A percentile compares a stretch with the other conserved stretches of the same genome.
Evolutionary conservation across 179 eudicot genomes (phyloP).

Genomic region (Beta lomatogona): DNA sequence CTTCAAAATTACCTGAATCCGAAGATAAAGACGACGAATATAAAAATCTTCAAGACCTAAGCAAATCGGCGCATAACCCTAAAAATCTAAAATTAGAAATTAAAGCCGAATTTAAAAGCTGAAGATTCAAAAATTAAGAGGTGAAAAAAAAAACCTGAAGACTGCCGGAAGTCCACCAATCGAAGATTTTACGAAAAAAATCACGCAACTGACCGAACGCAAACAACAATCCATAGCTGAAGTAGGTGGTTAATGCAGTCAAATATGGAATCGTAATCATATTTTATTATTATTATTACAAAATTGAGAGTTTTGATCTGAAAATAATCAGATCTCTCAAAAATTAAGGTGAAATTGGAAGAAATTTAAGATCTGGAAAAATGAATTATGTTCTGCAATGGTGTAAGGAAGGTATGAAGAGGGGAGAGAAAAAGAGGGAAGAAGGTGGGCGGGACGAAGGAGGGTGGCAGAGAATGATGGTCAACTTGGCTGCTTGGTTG

Average conservation of each 20-base stretch:
- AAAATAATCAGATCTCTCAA: conserved; percentile 12
- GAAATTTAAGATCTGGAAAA: conserved; percentile 8
- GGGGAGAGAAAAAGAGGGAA: background rate
- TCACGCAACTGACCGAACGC: conserved; percentile 87
- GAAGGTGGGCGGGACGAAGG: background rate
- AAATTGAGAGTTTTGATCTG: background rate
- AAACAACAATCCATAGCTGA: conserved; percentile 84
- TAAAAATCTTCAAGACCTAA: conserved; percentile 95
- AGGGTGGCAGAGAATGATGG: too few relatives aligned
- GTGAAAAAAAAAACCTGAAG: conserved; percentile 45
- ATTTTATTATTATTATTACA: background rate
- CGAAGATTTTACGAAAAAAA: conserved; percentile 65
- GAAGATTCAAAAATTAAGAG: background rate
- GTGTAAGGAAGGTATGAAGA: background rate
- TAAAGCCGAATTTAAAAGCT: background rate
- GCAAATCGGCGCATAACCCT: conserved; percentile 98
- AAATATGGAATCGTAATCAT: conserved; percentile 93
- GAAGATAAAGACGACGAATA: conserved; percentile 77
- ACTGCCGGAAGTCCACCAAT: conserved; percentile 65
- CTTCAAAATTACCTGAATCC: conserved; percentile 70
- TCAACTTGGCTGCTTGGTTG: too few relatives aligned
- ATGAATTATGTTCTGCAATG: background rate
- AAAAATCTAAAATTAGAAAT: background rate
- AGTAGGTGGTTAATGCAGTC: conserved; percentile 84
- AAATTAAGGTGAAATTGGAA: background rate